Evolutionary conservation across 176 grass and related monocot genomes (phyloP).

Genomic region (Rhynchospora breviuscula): DNA sequence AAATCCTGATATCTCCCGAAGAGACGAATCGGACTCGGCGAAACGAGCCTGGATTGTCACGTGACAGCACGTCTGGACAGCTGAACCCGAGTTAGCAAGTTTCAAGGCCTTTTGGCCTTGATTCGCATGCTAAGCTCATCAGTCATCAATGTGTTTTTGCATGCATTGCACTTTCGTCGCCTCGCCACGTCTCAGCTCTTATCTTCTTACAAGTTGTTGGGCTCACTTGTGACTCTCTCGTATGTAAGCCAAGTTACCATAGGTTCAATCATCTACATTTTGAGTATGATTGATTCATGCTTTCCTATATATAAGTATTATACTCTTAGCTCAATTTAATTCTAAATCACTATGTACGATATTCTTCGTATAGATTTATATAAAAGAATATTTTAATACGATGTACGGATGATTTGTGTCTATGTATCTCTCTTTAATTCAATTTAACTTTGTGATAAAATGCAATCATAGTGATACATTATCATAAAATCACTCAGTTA

Average conservation of each 20-base stretch:
- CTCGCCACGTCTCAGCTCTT: constrained; percentile 15
- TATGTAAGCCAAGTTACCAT: neutral
- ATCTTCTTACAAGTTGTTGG: constrained; percentile 3
- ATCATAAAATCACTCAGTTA: too few relatives aligned
- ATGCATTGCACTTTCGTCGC: neutral
- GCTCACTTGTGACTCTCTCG: neutral
- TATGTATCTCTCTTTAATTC: too few relatives aligned
- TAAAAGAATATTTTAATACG: too few relatives aligned
- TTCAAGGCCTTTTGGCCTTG: neutral
- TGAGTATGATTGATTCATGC: neutral
- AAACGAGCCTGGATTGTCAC: constrained; percentile 1
- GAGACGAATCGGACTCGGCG: constrained; percentile 10
- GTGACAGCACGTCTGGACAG: neutral
- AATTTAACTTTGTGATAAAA: too few relatives aligned
- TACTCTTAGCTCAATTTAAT: too few relatives aligned
- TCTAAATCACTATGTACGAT: too few relatives aligned
- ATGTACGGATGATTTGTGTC: too few relatives aligned
- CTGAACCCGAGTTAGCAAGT: neutral
- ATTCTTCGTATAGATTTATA: too few relatives aligned
- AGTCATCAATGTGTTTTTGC: neutral
- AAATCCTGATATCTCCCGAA: neutral
- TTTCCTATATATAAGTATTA: too few relatives aligned
- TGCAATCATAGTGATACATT: too few relatives aligned
- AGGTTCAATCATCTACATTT: neutral
- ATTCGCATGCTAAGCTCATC: neutral